A percentile compares a stretch with the other conserved stretches of the same genome.
phyloP scores from a whole-genome alignment of 768 basidiomycete species.

The Nidularia pulvinata region DNA sequence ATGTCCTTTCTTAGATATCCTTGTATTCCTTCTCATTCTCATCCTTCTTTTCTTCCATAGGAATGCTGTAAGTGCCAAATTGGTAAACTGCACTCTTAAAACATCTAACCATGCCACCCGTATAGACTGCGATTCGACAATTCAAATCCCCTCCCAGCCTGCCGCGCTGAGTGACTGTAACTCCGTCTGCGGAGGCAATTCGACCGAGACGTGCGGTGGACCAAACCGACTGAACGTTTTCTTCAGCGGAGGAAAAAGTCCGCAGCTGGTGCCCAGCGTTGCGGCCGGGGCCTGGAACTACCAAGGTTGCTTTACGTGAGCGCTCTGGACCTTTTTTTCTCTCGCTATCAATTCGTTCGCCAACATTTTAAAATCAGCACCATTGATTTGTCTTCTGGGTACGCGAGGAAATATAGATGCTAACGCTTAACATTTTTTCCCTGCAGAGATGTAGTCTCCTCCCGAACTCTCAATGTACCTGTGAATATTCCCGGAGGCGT shows the following conservation, averaged over 20 bases:
- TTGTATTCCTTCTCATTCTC: background rate
- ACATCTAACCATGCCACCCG: background rate
- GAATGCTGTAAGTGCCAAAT: constrained; percentile 38
- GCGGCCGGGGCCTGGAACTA: constrained; percentile 49
- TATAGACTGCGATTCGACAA: constrained; percentile 59
- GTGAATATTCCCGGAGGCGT: constrained; percentile 42
- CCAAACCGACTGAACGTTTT: constrained; percentile 51
- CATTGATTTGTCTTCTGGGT: no score
- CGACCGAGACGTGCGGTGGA: constrained; percentile 54
- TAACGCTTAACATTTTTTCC: background rate
- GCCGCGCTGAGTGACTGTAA: constrained; percentile 47
- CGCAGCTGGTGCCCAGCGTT: constrained; percentile 45
- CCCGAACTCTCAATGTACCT: constrained; percentile 28
- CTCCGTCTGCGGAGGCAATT: constrained; percentile 52
- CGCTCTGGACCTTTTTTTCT: background rate
- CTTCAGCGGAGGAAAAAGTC: constrained; percentile 49
- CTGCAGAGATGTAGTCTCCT: constrained; percentile 26
- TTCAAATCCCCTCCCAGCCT: constrained; percentile 45
- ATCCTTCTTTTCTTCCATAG: constrained; percentile 8
- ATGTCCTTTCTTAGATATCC: background rate
- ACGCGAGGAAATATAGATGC: background rate
- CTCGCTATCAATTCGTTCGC: no score
- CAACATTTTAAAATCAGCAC: no score
- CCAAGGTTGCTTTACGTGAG: constrained; percentile 66
- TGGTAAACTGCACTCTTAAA: background rate